Conservation (phyloP, 1,284 basidiomycete genomes). For the Phaffia rhodozyma region DNA sequence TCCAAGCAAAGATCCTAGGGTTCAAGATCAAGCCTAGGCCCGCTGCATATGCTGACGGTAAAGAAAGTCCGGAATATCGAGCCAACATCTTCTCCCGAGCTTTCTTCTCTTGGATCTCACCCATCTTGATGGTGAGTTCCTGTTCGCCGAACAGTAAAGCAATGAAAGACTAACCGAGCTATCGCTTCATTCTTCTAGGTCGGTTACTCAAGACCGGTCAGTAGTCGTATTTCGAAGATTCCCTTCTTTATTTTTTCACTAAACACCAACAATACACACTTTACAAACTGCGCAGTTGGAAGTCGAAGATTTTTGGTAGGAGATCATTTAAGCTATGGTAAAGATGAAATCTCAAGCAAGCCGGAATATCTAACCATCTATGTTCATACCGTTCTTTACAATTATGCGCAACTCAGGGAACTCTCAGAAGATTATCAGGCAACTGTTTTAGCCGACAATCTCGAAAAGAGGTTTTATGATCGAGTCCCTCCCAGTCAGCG, state of each 20-base stretch:
- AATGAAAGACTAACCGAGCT: background rate
- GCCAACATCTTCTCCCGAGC: constrained; percentile 1
- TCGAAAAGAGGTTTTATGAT: constrained; percentile 10
- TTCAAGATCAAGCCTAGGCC: constrained; percentile 1
- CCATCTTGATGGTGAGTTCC: constrained; percentile 8
- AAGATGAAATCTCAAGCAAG: background rate
- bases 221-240: background rate
- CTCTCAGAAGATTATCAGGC: background rate
- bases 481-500: constrained; percentile 10
- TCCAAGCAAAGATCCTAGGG: background rate
- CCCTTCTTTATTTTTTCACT: background rate
- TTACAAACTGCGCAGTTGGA: too few species aligned
- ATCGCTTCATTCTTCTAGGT: background rate
- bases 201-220: constrained; percentile 10
- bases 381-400: too few species aligned
- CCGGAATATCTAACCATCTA: background rate
- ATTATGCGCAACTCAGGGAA: background rate
- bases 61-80: background rate
- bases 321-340: too few species aligned
- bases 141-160: too few species aligned
- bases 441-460: background rate
- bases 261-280: too few species aligned
- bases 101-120: constrained; percentile 13
- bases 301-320: background rate
- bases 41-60: constrained; percentile 1